Evolutionary conservation across 1,284 basidiomycete genomes (phyloP).

Genomic region (Trametes polyzona): DNA sequence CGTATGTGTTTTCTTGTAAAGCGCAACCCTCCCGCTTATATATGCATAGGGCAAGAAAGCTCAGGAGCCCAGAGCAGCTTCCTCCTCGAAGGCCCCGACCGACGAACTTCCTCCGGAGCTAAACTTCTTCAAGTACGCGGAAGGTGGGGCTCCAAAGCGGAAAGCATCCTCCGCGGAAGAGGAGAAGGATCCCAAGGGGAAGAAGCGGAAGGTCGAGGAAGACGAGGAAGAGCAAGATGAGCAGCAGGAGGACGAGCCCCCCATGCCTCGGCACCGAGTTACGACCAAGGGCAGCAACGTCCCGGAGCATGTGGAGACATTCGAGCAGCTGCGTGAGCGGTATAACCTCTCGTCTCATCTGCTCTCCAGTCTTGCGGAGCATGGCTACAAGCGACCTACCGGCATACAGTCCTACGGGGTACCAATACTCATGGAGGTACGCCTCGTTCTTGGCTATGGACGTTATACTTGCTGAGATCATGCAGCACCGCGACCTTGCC

Average conservation of each 20-base stretch:
- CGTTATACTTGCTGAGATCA: neutral
- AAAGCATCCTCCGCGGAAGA: slow-evolving; percentile 28
- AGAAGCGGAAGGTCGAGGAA: slow-evolving; percentile 41
- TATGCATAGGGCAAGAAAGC: slow-evolving; percentile 23
- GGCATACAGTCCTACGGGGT: slow-evolving; percentile 76
- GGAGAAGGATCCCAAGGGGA: slow-evolving; percentile 32
- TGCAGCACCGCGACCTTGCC: slow-evolving; percentile 68
- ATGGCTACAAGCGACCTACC: slow-evolving; percentile 67
- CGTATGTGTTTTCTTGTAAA: slow-evolving; percentile 43
- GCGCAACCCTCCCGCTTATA: neutral
- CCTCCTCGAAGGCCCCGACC: slow-evolving; percentile 30
- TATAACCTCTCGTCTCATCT: slow-evolving; percentile 57
- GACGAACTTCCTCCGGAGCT: slow-evolving; percentile 75
- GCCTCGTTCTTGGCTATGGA: slow-evolving; percentile 1
- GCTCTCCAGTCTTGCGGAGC: slow-evolving; percentile 62
- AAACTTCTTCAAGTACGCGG: slow-evolving; percentile 88
- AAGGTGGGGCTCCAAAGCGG: slow-evolving; percentile 53
- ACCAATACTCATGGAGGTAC: slow-evolving; percentile 74
- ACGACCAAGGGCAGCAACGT: slow-evolving; percentile 70
- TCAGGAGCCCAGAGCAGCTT: slow-evolving; percentile 29
- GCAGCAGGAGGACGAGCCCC: slow-evolving; percentile 36
- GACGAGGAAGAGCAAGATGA: slow-evolving; percentile 35
- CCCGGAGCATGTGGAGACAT: slow-evolving; percentile 60
- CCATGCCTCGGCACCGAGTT: slow-evolving; percentile 59
- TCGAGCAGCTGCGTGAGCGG: slow-evolving; percentile 57